phyloP scores from a whole-genome alignment of 1,284 basidiomycete genomes.

The Exsudoporus floridanus region DNA sequence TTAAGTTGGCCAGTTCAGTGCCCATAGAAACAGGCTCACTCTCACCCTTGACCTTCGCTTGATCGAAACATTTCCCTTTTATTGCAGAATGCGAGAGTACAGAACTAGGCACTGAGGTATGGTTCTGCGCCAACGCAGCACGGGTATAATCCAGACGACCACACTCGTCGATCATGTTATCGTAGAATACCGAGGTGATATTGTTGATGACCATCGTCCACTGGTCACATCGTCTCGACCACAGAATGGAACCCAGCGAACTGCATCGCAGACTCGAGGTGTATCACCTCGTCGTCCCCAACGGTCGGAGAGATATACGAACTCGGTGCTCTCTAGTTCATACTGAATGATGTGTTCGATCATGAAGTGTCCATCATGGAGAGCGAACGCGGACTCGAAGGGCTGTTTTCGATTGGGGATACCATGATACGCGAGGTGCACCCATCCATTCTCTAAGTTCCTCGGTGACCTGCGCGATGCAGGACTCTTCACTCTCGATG shows the following conservation, averaged over 20 bases:
- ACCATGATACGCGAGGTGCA: not conserved
- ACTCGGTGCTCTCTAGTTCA: not conserved
- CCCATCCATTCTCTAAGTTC: too few relatives aligned
- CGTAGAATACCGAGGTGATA: too few relatives aligned
- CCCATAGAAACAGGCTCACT: too few relatives aligned
- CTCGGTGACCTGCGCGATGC: too few relatives aligned
- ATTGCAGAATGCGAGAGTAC: too few relatives aligned
- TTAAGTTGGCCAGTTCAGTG: too few relatives aligned
- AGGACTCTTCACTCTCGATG: too few relatives aligned
- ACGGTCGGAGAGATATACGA: not conserved
- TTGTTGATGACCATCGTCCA: not conserved
- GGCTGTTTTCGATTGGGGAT: not conserved
- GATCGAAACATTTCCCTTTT: too few relatives aligned
- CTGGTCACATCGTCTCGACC: not conserved
- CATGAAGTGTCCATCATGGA: not conserved
- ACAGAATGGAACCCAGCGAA: not conserved
- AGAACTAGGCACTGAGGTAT: too few relatives aligned
- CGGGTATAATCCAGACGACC: not conserved
- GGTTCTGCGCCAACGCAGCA: not conserved
- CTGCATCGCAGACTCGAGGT: not conserved
- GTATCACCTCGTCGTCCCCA: not conserved
- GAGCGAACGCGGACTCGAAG: not conserved
- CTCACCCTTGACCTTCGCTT: too few relatives aligned
- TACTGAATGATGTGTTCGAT: not conserved
- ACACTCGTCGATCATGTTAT: not conserved